Evolutionary conservation across 2,329 filamentous ascomycete genomes (phyloP).

Genomic region (Exophiala sp.): DNA sequence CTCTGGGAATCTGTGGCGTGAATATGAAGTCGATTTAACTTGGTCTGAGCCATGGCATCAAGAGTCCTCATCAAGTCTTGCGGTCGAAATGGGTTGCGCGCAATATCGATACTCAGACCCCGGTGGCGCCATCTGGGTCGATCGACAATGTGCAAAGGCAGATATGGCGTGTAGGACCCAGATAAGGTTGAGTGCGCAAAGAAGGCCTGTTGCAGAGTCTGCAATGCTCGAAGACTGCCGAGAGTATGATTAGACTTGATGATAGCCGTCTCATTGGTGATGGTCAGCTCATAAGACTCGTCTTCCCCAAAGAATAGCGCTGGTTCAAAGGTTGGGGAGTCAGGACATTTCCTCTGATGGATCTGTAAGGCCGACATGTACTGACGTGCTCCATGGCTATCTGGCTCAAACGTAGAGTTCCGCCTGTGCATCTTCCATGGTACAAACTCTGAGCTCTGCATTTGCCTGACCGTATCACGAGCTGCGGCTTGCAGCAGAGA

Average conservation of each 20-base stretch:
- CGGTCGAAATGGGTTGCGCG: slow-evolving; percentile 67
- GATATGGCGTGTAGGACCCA: slow-evolving; percentile 63
- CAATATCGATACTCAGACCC: slow-evolving; percentile 74
- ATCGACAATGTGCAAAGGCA: slow-evolving; percentile 70
- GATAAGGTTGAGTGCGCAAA: slow-evolving; percentile 29
- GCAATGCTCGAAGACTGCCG: slow-evolving; percentile 29
- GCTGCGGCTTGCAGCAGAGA: slow-evolving; percentile 26
- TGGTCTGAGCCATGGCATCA: slow-evolving; percentile 63
- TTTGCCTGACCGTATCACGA: slow-evolving; percentile 21
- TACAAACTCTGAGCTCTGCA: slow-evolving; percentile 28
- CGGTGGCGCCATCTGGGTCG: slow-evolving; percentile 71
- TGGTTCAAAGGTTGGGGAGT: slow-evolving; percentile 4
- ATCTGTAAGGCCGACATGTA: slow-evolving; percentile 27
- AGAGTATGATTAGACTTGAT: slow-evolving; percentile 29
- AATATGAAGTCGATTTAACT: slow-evolving; percentile 57
- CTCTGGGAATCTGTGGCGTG: slow-evolving; percentile 56
- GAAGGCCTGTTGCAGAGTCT: slow-evolving; percentile 32
- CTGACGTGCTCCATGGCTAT: slow-evolving; percentile 3
- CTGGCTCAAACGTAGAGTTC: slow-evolving; percentile 29
- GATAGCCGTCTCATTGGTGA: slow-evolving; percentile 24
- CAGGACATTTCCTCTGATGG: slow-evolving; percentile 19
- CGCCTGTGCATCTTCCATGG: slow-evolving; percentile 33
- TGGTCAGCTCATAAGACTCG: slow-evolving; percentile 30
- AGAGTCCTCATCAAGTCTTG: slow-evolving; percentile 69
- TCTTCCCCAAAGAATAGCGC: slow-evolving; percentile 25